Conservation (phyloP, 441 rosid species). For the Erodium trifolium region DNA sequence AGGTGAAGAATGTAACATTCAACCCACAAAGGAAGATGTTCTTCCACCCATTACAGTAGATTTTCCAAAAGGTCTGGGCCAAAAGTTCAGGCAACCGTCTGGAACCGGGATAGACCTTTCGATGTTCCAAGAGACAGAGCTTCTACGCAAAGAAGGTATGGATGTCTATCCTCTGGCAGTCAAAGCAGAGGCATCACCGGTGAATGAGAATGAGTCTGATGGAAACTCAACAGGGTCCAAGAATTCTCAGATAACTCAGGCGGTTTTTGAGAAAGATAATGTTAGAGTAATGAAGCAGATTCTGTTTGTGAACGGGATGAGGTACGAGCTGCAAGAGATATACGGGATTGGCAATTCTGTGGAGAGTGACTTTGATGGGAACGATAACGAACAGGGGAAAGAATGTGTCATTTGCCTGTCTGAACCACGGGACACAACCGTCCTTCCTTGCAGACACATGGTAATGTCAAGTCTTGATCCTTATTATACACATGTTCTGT, state of each 20-base stretch:
- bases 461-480: conserved; percentile 30
- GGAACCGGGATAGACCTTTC: conserved; percentile 87
- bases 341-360: conserved; percentile 63
- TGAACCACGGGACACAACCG: conserved; percentile 77
- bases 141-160: conserved; percentile 64
- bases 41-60: conserved; percentile 47
- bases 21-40: conserved; percentile 60
- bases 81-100: conserved; percentile 65
- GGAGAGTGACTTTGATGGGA: conserved; percentile 47
- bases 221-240: conserved; percentile 31
- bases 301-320: conserved; percentile 68
- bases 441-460: conserved; percentile 87
- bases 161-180: conserved; percentile 87
- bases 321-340: conserved; percentile 74
- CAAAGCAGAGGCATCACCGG: conserved; percentile 58
- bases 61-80: conserved; percentile 71
- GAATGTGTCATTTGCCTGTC: conserved; percentile 92
- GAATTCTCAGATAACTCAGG: conserved; percentile 60
- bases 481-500: not conserved
- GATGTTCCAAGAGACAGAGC: conserved; percentile 71
- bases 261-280: conserved; percentile 49
- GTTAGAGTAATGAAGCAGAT: conserved; percentile 67
- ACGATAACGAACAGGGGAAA: conserved; percentile 47
- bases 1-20: conserved; percentile 55
- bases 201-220: conserved; percentile 35